These are phyloP conservation scores for Cairneyella variabilis DNA, from an alignment of 495 filamentous ascomycete species.

Conservation along the genomic window DNA sequence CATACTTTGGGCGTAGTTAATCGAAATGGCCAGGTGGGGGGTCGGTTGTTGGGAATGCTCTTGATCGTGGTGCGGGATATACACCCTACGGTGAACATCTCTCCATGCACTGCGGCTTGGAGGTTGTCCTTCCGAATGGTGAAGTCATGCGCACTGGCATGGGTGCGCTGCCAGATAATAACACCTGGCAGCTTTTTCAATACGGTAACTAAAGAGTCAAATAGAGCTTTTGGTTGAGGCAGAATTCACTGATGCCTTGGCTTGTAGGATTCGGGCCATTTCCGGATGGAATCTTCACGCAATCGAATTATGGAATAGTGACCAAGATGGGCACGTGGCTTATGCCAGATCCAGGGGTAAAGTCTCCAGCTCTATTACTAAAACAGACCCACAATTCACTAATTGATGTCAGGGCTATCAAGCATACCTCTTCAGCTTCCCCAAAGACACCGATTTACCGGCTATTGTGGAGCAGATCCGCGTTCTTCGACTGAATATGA, in stretches of 20 bases:
- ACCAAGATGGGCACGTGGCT: constrained; percentile 50
- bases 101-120: constrained; percentile 42
- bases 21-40: too few species aligned
- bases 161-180: constrained; percentile 31
- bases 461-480: too few species aligned
- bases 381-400: too few species aligned
- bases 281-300: constrained; percentile 54
- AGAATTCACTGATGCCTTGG: too few species aligned
- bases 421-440: too few species aligned
- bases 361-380: background rate
- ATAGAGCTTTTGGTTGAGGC: too few species aligned
- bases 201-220: too few species aligned
- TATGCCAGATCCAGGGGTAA: constrained; percentile 41
- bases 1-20: too few species aligned
- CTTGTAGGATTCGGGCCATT: too few species aligned
- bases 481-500: too few species aligned
- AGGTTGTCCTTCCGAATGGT: constrained; percentile 45
- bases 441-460: too few species aligned
- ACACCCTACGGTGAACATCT: constrained; percentile 46
- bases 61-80: constrained; percentile 41
- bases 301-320: constrained; percentile 50
- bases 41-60: constrained; percentile 38
- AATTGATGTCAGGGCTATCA: too few species aligned
- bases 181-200: constrained; percentile 34
- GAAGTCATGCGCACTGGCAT: constrained; percentile 47